Base-by-base conservation (phyloP, 257 asterid genomes). In the Agastache rugosa region DNA sequence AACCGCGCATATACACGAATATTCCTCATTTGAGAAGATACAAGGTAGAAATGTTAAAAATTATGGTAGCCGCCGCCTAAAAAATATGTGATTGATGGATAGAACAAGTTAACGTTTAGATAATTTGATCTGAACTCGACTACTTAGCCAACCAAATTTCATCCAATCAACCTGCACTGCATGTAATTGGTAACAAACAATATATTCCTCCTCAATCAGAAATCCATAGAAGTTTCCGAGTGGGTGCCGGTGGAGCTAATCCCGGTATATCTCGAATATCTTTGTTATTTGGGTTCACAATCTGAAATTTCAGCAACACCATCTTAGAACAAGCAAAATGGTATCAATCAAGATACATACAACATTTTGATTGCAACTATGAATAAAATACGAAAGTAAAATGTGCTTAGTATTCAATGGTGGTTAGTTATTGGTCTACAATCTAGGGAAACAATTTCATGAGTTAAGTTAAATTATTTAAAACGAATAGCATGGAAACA, bases 201-300 rank as follows among this genome's bases (percentile, higher is more conserved):
- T 39, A 51, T 11, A 62, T 63, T 63, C 74, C 39, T 83, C 84
- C 39, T 83, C 84, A 79, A 55, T 79, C 70, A 63, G 83, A 77
- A 60, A 65, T 73, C 89, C 93, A 90, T 20, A 93, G 96, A 64
- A 93, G 87, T 78, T 83, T 90, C 63, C 97, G 88, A 22, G 87
- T 45, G 35, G 91, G 97, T 72, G 78, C 97, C n/a, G 98, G 98
- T 81, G 98, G 98, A 67, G 98, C 98, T 77, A 93, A 73, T 58
- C 98, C 98, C 15, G 97, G 98, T 79, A 93, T 89, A 74, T 91
- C 96, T 51, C 93, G 88, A 54, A 93, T 91, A 76, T 86, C 92
- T 80, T 84, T 88, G 94, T 90, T 93, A 37, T 80, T 61, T 16
- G 98, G 98, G 80, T 93, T 86, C 80, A 91, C 96, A 35, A 91